Evolutionary conservation across 805 yeast species (phyloP).

Genomic region (Yarrowia osloensis): DNA sequence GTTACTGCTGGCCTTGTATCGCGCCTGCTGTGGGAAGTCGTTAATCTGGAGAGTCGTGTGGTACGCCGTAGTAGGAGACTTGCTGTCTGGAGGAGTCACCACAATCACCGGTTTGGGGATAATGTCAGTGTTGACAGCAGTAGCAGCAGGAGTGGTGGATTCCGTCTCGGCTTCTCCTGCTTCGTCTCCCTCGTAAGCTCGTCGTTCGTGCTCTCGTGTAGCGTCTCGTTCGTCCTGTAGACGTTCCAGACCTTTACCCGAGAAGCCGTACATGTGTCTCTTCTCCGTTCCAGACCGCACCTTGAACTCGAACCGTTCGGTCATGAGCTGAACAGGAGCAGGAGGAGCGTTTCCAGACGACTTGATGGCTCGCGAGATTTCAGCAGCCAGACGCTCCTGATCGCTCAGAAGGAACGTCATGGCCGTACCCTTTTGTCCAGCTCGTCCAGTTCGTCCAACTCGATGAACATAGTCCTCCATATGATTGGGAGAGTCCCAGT

Average conservation of each 20-base stretch:
- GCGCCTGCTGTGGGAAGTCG: slow-evolving; percentile 66
- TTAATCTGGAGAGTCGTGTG: slow-evolving; percentile 75
- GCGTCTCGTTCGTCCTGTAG: slow-evolving; percentile 63
- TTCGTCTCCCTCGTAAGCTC: slow-evolving; percentile 50
- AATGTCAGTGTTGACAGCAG: slow-evolving; percentile 33
- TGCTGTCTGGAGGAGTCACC: slow-evolving; percentile 55
- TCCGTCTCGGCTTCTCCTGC: slow-evolving; percentile 35
- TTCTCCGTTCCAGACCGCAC: slow-evolving; percentile 67
- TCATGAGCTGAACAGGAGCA: slow-evolving; percentile 52
- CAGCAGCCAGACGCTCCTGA: slow-evolving; percentile 67
- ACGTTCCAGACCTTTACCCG: slow-evolving; percentile 87
- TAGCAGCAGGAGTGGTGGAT: slow-evolving; percentile 39
- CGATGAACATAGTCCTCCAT: slow-evolving; percentile 96
- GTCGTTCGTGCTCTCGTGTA: slow-evolving; percentile 53
- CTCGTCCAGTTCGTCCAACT: slow-evolving; percentile 95
- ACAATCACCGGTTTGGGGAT: slow-evolving; percentile 38
- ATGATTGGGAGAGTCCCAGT: slow-evolving; percentile 81
- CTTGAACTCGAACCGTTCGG: slow-evolving; percentile 57
- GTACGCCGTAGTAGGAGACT: slow-evolving; percentile 57
- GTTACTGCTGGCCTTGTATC: slow-evolving; percentile 53
- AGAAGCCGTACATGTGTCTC: slow-evolving; percentile 71
- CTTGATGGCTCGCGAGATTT: slow-evolving; percentile 67
- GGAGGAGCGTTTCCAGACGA: slow-evolving; percentile 61
- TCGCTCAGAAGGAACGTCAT: slow-evolving; percentile 66
- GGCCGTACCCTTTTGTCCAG: slow-evolving; percentile 75